Percentiles rank a stretch among this genome's conserved stretches.
phyloP scores from a whole-genome alignment of 1,284 basidiomycete genomes.

The Heliocybe sulcata region DNA sequence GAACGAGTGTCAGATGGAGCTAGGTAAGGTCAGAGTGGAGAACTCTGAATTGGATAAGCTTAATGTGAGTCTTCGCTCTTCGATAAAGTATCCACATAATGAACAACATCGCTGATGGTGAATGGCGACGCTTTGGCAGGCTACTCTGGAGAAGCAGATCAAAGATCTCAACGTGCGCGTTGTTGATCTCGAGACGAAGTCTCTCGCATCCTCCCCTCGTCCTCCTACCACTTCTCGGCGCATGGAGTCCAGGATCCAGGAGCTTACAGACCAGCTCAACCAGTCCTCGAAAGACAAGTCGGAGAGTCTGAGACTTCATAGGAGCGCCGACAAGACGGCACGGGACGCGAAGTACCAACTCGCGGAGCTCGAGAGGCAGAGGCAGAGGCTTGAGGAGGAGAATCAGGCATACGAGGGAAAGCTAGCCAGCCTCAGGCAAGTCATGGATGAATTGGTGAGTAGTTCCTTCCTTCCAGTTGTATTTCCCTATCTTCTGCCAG shows the following conservation, averaged over 20 bases:
- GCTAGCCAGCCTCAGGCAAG: conserved; percentile 44
- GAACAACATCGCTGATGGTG: neutral
- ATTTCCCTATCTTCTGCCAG: neutral
- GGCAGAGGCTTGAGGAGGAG: conserved; percentile 57
- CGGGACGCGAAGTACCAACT: conserved; percentile 49
- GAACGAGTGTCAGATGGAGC: conserved; percentile 67
- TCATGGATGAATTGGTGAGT: conserved; percentile 54
- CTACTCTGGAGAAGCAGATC: conserved; percentile 73
- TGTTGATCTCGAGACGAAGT: conserved; percentile 75
- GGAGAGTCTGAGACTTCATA: conserved; percentile 37
- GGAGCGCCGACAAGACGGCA: conserved; percentile 42
- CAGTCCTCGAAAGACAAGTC: conserved; percentile 42
- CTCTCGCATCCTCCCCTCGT: conserved; percentile 60
- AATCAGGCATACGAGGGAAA: conserved; percentile 50
- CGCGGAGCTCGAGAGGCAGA: conserved; percentile 54
- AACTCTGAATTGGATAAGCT: conserved; percentile 72
- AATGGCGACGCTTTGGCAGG: conserved; percentile 32
- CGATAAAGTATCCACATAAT: conserved; percentile 5
- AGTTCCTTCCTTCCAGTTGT: neutral
- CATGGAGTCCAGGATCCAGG: conserved; percentile 63
- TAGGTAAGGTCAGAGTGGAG: conserved; percentile 68
- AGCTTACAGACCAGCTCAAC: conserved; percentile 56
- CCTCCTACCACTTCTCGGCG: conserved; percentile 46
- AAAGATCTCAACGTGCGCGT: conserved; percentile 78
- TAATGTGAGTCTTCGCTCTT: conserved; percentile 46